A percentile compares a stretch with the other conserved stretches of the same genome.
Conservation (phyloP, 2,329 filamentous ascomycete species). For the Botrytis medusae region DNA sequence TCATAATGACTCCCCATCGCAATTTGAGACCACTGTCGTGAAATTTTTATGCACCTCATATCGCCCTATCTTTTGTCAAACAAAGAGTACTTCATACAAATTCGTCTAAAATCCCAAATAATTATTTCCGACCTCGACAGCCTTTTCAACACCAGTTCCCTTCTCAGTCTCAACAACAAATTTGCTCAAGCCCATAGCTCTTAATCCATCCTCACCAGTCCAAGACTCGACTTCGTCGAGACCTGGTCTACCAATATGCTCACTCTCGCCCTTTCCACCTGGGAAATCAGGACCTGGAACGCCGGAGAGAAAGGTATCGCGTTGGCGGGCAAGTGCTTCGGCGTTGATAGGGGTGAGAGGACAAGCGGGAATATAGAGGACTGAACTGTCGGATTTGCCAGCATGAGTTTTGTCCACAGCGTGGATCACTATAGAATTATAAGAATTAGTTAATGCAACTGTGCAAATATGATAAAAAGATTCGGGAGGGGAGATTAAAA, state of each 20-base stretch:
- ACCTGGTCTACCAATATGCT: slow-evolving; percentile 49
- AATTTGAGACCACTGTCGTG: background rate
- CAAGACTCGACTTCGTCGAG: slow-evolving; percentile 35
- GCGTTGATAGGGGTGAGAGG: slow-evolving; percentile 76
- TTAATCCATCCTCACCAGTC: slow-evolving; percentile 52
- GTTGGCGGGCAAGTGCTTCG: slow-evolving; percentile 68
- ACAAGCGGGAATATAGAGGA: slow-evolving; percentile 86
- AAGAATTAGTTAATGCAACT: background rate
- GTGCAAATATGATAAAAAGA: background rate
- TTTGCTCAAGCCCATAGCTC: slow-evolving; percentile 55
- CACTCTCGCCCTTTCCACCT: slow-evolving; percentile 66
- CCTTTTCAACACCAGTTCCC: slow-evolving; percentile 1
- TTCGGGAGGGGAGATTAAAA: no score
- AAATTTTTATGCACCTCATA: background rate
- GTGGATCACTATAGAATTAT: slow-evolving; percentile 48
- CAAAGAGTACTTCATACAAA: no score
- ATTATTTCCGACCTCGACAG: background rate
- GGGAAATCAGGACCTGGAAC: slow-evolving; percentile 70
- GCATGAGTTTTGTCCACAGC: slow-evolving; percentile 77
- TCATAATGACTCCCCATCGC: background rate
- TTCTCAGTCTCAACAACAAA: background rate
- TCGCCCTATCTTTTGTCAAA: background rate
- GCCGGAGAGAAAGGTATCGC: slow-evolving; percentile 67
- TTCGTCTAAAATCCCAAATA: background rate
- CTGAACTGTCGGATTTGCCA: slow-evolving; percentile 73